Percentiles rank a stretch among this genome's conserved stretches.
phyloP scores from a whole-genome alignment of 2,329 filamentous ascomycete genomes.

The Paramyrothecium roridum region DNA sequence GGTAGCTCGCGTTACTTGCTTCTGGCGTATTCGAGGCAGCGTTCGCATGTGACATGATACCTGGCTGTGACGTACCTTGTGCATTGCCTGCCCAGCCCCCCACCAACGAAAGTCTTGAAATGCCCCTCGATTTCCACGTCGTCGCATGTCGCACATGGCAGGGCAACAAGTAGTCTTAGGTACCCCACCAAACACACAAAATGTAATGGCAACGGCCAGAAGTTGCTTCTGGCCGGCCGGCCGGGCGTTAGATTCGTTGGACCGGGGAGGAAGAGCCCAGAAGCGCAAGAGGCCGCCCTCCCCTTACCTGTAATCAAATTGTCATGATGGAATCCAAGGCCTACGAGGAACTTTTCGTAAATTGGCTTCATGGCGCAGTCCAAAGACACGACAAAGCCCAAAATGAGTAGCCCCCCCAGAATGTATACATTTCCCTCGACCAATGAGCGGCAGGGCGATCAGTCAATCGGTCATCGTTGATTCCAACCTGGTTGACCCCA shows the following conservation, averaged over 20 bases:
- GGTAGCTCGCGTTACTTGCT: not conserved
- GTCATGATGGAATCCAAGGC: no score
- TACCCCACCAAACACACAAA: not conserved
- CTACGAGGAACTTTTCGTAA: no score
- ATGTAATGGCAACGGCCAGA: not conserved
- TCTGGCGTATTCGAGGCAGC: not conserved
- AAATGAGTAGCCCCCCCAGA: no score
- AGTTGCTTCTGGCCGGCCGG: not conserved
- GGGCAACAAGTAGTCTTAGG: not conserved
- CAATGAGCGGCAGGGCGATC: not conserved
- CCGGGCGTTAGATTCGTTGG: no score
- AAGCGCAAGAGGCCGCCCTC: no score
- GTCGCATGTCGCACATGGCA: not conserved
- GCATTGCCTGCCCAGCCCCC: not conserved
- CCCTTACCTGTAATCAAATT: no score
- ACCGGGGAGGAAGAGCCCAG: no score
- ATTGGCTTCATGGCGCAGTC: no score
- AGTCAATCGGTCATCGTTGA: not conserved
- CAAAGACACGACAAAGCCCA: no score
- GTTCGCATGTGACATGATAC: not conserved
- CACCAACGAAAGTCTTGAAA: not conserved
- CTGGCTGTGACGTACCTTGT: not conserved
- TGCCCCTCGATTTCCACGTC: not conserved
- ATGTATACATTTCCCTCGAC: not conserved
- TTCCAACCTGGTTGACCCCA: not conserved